Evolutionary conservation across 805 yeast species (phyloP), one percentile per base, ranked within the genome.

Genomic region (Candida maltosa): DNA sequence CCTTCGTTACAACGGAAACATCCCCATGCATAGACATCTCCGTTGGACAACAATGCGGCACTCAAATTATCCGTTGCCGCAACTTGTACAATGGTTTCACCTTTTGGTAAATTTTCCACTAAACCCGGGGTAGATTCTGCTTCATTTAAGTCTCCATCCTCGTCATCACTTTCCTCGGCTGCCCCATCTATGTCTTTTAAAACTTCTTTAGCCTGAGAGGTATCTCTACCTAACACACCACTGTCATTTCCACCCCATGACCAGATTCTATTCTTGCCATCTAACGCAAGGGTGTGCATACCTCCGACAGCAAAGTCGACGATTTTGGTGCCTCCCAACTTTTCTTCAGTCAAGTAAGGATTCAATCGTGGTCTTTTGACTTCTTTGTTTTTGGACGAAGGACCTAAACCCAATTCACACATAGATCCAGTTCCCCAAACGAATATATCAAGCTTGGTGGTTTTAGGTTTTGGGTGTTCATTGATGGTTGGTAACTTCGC

Each of bases 361-460:
- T 89, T 93, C 54, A 91, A 68, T 46, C 99, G 76, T 12, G 99
- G 99, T 54, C 99, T 78, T 54, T 93, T 93, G 15, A 93, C 96
- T 57, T 89, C 96, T 41, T 88, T 87, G 24, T 87, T 91, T 46
- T 75, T 83, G 2, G 95, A 87, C n/a, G 70, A 75, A 7, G 97
- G 97, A 1, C 98, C 99, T n/a, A 93, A 69, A 1, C 99, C 99
- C 19, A 93, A 70, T 57, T 93, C 98, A 67, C 97, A 88, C 93
- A 93, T 91, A 1, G 95, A 81, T 2, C 98, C 98, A 2, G 94
- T 77, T 26, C 99, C 99, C 84, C 95, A 93, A 24, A 87, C 94
- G 55, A 85, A 91, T 3, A 93, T 70, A 52, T 88, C 93, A 35
- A 91, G 62, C 15, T 75, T 71, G 17, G 65, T 62, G 2, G 68